Evolutionary conservation across 2,329 filamentous ascomycete genomes (phyloP).

Genomic region (Bimuria novae-zelandiae): DNA sequence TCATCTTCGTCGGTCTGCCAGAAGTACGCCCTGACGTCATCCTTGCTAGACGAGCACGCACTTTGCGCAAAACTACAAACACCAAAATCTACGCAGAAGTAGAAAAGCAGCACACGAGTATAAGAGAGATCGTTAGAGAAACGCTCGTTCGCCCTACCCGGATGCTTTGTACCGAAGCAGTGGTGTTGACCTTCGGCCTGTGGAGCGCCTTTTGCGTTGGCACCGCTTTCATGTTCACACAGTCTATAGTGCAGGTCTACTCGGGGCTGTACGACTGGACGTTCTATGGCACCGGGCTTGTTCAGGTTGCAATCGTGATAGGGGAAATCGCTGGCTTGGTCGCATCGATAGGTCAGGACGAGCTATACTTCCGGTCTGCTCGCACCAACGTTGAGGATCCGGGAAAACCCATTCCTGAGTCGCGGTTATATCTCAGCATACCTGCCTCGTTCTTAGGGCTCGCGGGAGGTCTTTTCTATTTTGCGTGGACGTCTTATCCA

Average conservation of each 20-base stretch:
- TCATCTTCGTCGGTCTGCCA: slow-evolving; percentile 49
- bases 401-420: slow-evolving; percentile 51
- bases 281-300: slow-evolving; percentile 50
- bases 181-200: slow-evolving; percentile 54
- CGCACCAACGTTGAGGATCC: slow-evolving; percentile 44
- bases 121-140: slow-evolving; percentile 40
- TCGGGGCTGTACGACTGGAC: slow-evolving; percentile 46
- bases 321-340: slow-evolving; percentile 52
- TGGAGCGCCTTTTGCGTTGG: slow-evolving; percentile 56
- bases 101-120: slow-evolving; percentile 40
- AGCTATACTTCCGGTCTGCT: slow-evolving; percentile 50
- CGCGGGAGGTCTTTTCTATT: slow-evolving; percentile 56
- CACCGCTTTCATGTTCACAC: slow-evolving; percentile 57
- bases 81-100: slow-evolving; percentile 36
- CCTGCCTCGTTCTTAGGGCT: slow-evolving; percentile 53
- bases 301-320: slow-evolving; percentile 52
- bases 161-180: slow-evolving; percentile 56
- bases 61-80: slow-evolving; percentile 35
- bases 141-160: slow-evolving; percentile 45
- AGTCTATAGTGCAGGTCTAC: slow-evolving; percentile 53
- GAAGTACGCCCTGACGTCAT: slow-evolving; percentile 56
- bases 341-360: slow-evolving; percentile 42
- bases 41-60: slow-evolving; percentile 44
- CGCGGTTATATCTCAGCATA: slow-evolving; percentile 51
- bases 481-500: slow-evolving; percentile 55